phyloP scores from a whole-genome alignment of 805 yeast species.

The Scheffersomyces ergatensis region DNA sequence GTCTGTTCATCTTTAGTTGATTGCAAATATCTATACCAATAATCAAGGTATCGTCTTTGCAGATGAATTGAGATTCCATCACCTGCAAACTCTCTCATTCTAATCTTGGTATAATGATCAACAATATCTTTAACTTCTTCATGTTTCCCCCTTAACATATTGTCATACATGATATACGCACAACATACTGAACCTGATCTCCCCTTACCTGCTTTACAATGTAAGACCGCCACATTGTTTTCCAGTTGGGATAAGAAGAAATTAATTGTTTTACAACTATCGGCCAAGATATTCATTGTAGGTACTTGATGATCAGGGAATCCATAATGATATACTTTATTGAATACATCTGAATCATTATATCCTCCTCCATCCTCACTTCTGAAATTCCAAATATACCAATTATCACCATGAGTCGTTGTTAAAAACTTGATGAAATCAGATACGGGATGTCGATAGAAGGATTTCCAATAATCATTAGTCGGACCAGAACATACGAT shows the following conservation, averaged over 20 bases:
- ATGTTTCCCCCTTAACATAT: conserved; percentile 6
- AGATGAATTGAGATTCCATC: conserved; percentile 70
- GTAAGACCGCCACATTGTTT: conserved; percentile 62
- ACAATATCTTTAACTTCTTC: conserved; percentile 34
- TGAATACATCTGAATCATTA: conserved; percentile 34
- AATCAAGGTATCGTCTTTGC: conserved; percentile 65
- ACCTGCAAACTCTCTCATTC: conserved; percentile 58
- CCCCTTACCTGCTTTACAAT: conserved; percentile 92
- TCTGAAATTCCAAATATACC: conserved; percentile 76
- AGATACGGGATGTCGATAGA: conserved; percentile 51
- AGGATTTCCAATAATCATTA: conserved; percentile 33
- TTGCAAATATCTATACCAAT: conserved; percentile 36
- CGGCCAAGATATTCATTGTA: conserved; percentile 50
- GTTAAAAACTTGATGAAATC: conserved; percentile 52
- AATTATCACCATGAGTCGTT: conserved; percentile 46
- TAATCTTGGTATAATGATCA: conserved; percentile 47
- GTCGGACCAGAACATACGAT: conserved; percentile 81
- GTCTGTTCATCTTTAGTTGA: not conserved
- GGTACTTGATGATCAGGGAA: conserved; percentile 82
- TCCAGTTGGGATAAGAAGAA: conserved; percentile 31
- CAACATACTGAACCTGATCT: conserved; percentile 77
- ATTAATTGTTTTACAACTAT: conserved; percentile 44
- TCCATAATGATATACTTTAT: conserved; percentile 44
- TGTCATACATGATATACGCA: conserved; percentile 59
- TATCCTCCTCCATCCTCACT: conserved; percentile 50